Base-by-base conservation (phyloP, 192 early-diverging fungal species). In the Gonapodya prolifera region DNA sequence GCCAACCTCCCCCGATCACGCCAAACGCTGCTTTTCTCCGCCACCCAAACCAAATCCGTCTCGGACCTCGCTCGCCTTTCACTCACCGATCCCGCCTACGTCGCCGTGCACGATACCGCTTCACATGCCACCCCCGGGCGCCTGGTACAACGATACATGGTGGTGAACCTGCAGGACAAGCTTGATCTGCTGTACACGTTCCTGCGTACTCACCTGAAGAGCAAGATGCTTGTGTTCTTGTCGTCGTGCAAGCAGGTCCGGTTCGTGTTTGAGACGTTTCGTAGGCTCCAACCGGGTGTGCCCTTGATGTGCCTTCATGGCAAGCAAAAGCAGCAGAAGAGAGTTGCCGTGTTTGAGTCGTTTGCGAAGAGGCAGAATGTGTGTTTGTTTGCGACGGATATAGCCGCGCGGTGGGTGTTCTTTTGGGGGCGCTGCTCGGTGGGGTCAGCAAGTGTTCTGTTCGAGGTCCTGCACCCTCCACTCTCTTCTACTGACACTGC, bases 181-280 rank as follows among this genome's bases (percentile, higher is more conserved):
- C 89, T 98, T n/a, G 95, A 98, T 81, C 89, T 97, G 81, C 84
- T 99, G 80, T 98, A 87, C 80, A 97, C 96, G 45, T 99, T 99
- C 80, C 82, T 99, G 78, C 91, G 92, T 80, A 92, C 94, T n/a
- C 97, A 99, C 83, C 82, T 95, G 75, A 92, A 92, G 76, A 82
- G 82, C 73, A 99, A 99, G 82, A 91, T 86, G 71, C 90, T 99
- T 33, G 92, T 99, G 17, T 99, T 99, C 80, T 79, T 95, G 69
- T 95, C 97, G 2, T 94, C 92, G 82, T 95, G 97, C 86, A 99
- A 99, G 79, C 97, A 99, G 82, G 82, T 91, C 34, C 90, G 96
- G 35, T 99, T 93, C 81, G 89, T 97, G 32, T 94, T 91, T 83
- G 97, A 99, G 85, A 89, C 93, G 0, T 99, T 99, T 77, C 93